Percentiles rank a stretch among this genome's conserved stretches.
phyloP scores from a whole-genome alignment of 345 rosid genomes.

The Citrus unshiu region DNA sequence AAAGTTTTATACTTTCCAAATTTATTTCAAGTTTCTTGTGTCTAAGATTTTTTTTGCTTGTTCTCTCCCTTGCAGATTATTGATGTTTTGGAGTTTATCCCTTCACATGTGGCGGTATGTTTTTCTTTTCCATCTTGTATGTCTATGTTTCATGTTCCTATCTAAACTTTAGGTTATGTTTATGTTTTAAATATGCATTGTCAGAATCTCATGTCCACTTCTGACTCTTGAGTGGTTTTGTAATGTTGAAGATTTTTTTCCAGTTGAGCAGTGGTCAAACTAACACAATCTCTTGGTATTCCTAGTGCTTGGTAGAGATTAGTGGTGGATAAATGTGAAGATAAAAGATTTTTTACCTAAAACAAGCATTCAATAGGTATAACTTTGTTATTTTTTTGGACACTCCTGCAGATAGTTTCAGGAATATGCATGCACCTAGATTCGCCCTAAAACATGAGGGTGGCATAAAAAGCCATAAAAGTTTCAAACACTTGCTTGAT shows the following conservation, averaged over 20 bases:
- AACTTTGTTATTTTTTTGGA: not conserved
- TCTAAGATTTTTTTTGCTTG: conserved; percentile 20
- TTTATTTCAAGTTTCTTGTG: not conserved
- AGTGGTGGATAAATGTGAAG: not conserved
- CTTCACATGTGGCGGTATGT: conserved; percentile 90
- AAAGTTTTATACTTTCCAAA: not conserved
- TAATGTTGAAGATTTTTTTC: not conserved
- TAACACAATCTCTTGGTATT: not conserved
- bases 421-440: not conserved
- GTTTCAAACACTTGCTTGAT: not conserved
- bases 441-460: not conserved
- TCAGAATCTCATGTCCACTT: not conserved
- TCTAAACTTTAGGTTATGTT: not conserved
- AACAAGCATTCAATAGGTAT: not conserved
- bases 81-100: conserved; percentile 82
- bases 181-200: not conserved
- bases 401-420: not conserved
- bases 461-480: not conserved
- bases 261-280: not conserved
- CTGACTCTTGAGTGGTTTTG: too few relatives aligned
- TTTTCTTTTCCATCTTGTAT: conserved; percentile 3
- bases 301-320: not conserved
- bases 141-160: not conserved
- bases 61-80: conserved; percentile 52
- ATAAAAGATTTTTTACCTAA: not conserved